Percentiles rank a stretch among this genome's conserved stretches.
These are phyloP conservation scores for Niveomyces coronatus DNA, from an alignment of 2,329 filamentous ascomycete species.

Conservation along the genomic window DNA sequence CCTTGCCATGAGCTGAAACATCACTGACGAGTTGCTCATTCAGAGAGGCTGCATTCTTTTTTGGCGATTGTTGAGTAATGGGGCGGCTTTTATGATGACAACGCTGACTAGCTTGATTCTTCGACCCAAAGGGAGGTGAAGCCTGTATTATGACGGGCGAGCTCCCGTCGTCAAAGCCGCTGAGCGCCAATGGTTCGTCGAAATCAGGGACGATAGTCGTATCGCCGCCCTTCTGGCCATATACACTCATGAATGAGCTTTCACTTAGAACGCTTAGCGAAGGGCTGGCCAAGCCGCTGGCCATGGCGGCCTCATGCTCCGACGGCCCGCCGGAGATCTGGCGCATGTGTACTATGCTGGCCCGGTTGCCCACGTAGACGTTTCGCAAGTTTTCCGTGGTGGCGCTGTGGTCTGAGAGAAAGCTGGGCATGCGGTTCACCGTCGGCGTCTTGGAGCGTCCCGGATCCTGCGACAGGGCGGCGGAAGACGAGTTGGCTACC, in stretches of 20 bases:
- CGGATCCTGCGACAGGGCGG: constrained; percentile 9
- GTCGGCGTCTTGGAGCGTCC: constrained; percentile 23
- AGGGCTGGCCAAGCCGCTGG: constrained; percentile 41
- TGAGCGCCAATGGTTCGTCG: constrained; percentile 21
- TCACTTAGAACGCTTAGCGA: constrained; percentile 55
- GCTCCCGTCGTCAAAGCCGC: constrained; percentile 17
- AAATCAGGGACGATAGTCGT: constrained; percentile 16
- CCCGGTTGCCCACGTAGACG: constrained; percentile 42
- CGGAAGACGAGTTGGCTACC: constrained; percentile 15
- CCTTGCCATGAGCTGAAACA: constrained; percentile 35
- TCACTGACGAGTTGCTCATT: constrained; percentile 34
- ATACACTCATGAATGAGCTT: constrained; percentile 56
- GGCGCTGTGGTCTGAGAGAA: constrained; percentile 49
- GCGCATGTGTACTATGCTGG: constrained; percentile 40
- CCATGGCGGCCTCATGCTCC: constrained; percentile 23
- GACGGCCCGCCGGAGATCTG: constrained; percentile 32
- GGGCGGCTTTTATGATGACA: neutral
- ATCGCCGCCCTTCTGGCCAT: constrained; percentile 35
- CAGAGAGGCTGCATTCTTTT: neutral
- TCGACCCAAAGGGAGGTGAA: constrained; percentile 1
- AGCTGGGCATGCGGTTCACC: constrained; percentile 52
- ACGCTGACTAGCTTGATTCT: constrained; percentile 1
- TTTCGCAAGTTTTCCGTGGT: constrained; percentile 51
- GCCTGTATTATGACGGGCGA: constrained; percentile 5
- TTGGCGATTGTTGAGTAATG: neutral